Conservation (phyloP, 768 basidiomycete genomes). For the Pleurotus citrinopileatus region DNA sequence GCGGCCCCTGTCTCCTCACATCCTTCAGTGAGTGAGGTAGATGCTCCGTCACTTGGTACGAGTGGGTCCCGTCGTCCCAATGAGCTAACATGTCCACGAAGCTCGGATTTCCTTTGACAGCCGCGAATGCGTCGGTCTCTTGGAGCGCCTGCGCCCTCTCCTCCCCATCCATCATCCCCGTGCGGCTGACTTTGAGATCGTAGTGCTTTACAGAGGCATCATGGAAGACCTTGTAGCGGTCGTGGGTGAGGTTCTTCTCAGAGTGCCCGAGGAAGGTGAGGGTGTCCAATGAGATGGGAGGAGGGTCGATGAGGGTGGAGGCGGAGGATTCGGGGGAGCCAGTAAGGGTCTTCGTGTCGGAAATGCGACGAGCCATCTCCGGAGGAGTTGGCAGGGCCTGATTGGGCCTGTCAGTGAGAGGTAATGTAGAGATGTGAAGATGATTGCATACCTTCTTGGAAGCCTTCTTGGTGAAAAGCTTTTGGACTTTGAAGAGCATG, state of each 20-base stretch:
- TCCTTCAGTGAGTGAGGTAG: background rate
- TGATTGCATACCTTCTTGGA: background rate
- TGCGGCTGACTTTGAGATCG: constrained; percentile 1
- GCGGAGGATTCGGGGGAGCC: background rate
- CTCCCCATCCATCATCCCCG: background rate
- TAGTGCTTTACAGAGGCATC: background rate
- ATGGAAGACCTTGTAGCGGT: background rate
- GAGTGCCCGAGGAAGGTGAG: background rate
- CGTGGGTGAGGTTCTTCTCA: background rate
- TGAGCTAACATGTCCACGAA: background rate
- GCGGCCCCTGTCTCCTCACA: background rate
- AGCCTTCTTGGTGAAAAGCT: background rate
- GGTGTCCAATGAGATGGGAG: background rate
- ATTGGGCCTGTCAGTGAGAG: background rate
- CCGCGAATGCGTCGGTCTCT: background rate
- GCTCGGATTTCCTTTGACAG: background rate
- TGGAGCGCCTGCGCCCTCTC: background rate
- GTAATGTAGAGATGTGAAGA: background rate
- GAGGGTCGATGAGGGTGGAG: background rate
- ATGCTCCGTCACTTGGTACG: background rate
- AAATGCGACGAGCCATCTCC: background rate
- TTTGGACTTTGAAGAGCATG: background rate
- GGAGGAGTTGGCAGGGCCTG: background rate
- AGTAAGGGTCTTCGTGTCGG: background rate
- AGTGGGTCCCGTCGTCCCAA: background rate